Percentiles rank a stretch among this genome's conserved stretches.
Conservation (phyloP, 805 yeast genomes). For the Helenozyma baotianmanensis region DNA sequence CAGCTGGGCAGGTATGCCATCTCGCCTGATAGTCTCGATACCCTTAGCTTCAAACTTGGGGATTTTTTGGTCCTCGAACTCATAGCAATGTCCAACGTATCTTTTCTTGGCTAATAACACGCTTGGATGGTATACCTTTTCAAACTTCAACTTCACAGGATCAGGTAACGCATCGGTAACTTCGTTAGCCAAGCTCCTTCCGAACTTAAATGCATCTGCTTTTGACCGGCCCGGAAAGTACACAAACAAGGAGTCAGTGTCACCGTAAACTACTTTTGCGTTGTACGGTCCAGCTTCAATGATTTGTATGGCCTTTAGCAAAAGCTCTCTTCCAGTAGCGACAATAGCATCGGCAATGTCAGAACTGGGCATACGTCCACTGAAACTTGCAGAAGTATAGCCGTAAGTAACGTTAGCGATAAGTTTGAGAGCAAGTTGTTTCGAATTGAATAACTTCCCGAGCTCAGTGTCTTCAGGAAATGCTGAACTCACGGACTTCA, state of each 20-base stretch:
- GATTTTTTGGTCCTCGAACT: constrained; percentile 43
- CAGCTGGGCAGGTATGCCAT: constrained; percentile 91
- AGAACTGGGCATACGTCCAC: constrained; percentile 96
- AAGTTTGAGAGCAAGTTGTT: constrained; percentile 83
- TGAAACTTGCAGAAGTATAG: constrained; percentile 88
- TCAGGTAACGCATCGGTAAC: constrained; percentile 68
- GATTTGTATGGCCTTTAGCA: constrained; percentile 61
- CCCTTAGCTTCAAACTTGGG: constrained; percentile 94
- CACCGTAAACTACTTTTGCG: constrained; percentile 94
- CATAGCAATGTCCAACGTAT: constrained; percentile 84
- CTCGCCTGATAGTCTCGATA: constrained; percentile 89
- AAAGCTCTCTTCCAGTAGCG: constrained; percentile 80
- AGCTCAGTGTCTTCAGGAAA: constrained; percentile 44
- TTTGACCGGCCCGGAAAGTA: constrained; percentile 79
- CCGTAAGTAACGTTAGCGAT: constrained; percentile 97
- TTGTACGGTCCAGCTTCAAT: constrained; percentile 72
- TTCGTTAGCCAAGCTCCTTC: constrained; percentile 59
- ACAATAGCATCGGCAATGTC: constrained; percentile 95
- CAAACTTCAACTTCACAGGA: constrained; percentile 82
- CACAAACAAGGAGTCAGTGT: constrained; percentile 91
- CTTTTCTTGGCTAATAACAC: constrained; percentile 81
- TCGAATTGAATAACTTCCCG: constrained; percentile 57
- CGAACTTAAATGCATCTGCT: constrained; percentile 73
- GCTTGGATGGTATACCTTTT: constrained; percentile 88
- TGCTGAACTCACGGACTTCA: constrained; percentile 66